These are phyloP conservation scores for Pseudocercospora fuligena DNA, from an alignment of 2,329 filamentous ascomycete genomes.

Conservation along the genomic window DNA sequence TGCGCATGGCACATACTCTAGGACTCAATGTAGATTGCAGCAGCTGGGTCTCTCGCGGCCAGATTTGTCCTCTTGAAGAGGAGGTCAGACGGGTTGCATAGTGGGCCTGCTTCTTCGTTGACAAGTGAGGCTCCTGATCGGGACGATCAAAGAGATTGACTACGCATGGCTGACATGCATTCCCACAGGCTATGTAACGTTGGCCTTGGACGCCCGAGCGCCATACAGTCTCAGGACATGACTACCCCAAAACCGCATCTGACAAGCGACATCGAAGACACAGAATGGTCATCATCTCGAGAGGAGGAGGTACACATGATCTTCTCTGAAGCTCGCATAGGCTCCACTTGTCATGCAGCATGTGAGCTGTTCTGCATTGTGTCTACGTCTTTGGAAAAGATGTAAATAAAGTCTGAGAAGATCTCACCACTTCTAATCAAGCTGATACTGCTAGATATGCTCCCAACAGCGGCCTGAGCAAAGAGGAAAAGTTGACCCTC, in stretches of 20 bases:
- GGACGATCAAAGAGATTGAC: not conserved
- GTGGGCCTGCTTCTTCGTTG: not conserved
- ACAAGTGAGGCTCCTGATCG: not conserved
- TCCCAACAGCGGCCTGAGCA: not conserved
- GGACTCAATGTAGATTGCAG: not conserved
- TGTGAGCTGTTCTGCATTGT: not conserved
- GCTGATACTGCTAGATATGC: not conserved
- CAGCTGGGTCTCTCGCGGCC: not conserved
- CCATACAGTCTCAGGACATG: not conserved
- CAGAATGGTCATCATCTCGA: not conserved
- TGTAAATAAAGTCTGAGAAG: not conserved
- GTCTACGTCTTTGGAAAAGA: not conserved
- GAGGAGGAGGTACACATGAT: not conserved
- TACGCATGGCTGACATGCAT: not conserved
- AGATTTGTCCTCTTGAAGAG: not conserved
- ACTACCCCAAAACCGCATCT: not conserved
- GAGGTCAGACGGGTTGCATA: not conserved
- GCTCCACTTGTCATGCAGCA: not conserved
- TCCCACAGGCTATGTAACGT: not conserved
- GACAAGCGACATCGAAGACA: not conserved
- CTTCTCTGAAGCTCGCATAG: not conserved
- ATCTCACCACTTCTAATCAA: not conserved
- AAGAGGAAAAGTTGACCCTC: not conserved
- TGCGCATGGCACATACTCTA: not conserved
- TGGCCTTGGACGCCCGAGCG: not conserved